phyloP scores from a whole-genome alignment of 2,329 filamentous ascomycete species.

The Penicillium sp. region DNA sequence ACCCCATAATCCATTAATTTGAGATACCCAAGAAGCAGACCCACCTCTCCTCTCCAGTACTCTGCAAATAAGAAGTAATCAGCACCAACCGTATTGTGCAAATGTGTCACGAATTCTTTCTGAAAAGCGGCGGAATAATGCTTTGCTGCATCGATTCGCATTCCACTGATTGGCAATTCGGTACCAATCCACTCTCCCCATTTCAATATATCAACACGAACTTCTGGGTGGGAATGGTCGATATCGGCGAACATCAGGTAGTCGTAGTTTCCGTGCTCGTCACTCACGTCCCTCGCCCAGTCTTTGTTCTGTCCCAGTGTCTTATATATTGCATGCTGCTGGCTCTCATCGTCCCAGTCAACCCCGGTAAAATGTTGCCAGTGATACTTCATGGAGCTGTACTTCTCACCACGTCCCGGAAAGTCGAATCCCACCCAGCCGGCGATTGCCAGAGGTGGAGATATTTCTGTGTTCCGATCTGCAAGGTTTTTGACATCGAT shows the following conservation, averaged over 20 bases:
- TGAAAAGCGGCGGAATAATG: slow-evolving; percentile 69
- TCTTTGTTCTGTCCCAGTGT: slow-evolving; percentile 62
- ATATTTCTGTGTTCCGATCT: slow-evolving; percentile 58
- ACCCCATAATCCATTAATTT: slow-evolving; percentile 60
- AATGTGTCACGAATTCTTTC: slow-evolving; percentile 58
- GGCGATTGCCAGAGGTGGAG: slow-evolving; percentile 60
- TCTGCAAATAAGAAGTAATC: slow-evolving; percentile 67
- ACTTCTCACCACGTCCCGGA: slow-evolving; percentile 58
- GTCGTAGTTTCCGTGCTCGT: slow-evolving; percentile 65
- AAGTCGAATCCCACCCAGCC: slow-evolving; percentile 70
- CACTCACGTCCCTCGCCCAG: slow-evolving; percentile 63
- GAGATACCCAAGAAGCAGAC: slow-evolving; percentile 58
- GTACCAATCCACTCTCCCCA: slow-evolving; percentile 69
- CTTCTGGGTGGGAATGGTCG: slow-evolving; percentile 64
- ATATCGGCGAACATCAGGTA: slow-evolving; percentile 73
- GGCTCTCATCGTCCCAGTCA: slow-evolving; percentile 60
- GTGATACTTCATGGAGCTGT: slow-evolving; percentile 63
- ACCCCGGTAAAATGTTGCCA: slow-evolving; percentile 68
- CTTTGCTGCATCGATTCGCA: slow-evolving; percentile 70
- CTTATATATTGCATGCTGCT: slow-evolving; percentile 65
- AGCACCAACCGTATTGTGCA: slow-evolving; percentile 54
- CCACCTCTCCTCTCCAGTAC: slow-evolving; percentile 63
- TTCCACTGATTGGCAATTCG: slow-evolving; percentile 61
- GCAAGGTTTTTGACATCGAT: not conserved
- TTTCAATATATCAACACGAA: slow-evolving; percentile 61